Evolutionary conservation across 495 filamentous ascomycete species (phyloP).

Genomic region (Aspergillus mulundensis): DNA sequence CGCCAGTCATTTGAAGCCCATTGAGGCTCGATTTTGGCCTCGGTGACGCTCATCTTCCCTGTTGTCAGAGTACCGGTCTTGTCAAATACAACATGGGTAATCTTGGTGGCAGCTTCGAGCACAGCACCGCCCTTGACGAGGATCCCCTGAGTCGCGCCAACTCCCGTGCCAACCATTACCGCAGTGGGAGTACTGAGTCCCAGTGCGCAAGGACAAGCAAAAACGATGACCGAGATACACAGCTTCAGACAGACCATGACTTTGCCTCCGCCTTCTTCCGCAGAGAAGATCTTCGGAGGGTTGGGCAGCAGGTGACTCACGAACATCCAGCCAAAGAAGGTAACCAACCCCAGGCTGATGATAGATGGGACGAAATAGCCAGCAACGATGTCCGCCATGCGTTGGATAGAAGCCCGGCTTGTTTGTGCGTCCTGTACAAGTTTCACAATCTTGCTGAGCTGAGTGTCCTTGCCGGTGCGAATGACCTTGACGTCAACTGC

Average conservation of each 20-base stretch:
- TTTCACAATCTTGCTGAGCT: conserved; percentile 96
- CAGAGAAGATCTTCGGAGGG: conserved; percentile 86
- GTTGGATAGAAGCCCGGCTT: conserved; percentile 88
- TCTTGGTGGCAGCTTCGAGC: conserved; percentile 85
- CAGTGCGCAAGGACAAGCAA: conserved; percentile 94
- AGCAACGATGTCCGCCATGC: conserved; percentile 84
- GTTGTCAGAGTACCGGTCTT: conserved; percentile 96
- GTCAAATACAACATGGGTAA: conserved; percentile 95
- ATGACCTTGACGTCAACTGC: conserved; percentile 91
- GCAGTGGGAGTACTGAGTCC: conserved; percentile 93
- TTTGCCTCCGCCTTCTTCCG: conserved; percentile 74
- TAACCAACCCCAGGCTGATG: conserved; percentile 74
- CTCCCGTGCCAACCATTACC: conserved; percentile 97
- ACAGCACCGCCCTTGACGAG: conserved; percentile 94
- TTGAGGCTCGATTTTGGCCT: conserved; percentile 56
- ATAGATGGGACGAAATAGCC: conserved; percentile 94
- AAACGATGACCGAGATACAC: conserved; percentile 97
- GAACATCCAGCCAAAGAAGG: conserved; percentile 92
- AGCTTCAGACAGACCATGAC: conserved; percentile 97
- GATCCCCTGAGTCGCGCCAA: conserved; percentile 96
- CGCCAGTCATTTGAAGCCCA: conserved; percentile 70
- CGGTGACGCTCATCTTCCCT: conserved; percentile 88
- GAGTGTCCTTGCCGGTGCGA: conserved; percentile 88
- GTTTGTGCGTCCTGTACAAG: conserved; percentile 96
- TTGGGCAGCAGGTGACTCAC: conserved; percentile 78